These are phyloP conservation scores for Trichoderma gracile DNA, from an alignment of 2,329 filamentous ascomycete species.

Conservation along the genomic window DNA sequence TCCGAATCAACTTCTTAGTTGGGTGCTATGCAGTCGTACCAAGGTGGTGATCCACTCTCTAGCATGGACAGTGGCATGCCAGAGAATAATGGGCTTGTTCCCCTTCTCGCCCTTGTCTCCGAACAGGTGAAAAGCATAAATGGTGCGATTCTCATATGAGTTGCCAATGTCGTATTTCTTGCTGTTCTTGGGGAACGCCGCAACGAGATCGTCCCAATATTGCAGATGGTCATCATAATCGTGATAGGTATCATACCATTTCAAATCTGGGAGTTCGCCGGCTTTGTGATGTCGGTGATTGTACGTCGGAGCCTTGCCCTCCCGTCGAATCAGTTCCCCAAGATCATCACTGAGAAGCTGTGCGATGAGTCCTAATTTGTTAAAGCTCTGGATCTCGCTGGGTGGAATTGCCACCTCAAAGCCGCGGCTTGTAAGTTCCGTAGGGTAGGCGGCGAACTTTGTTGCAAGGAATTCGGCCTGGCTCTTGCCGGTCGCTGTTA, in stretches of 20 bases:
- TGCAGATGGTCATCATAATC: conserved; percentile 51
- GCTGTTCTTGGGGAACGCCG: conserved; percentile 46
- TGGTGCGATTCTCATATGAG: conserved; percentile 51
- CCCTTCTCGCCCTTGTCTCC: conserved; percentile 46
- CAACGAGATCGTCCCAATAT: conserved; percentile 49
- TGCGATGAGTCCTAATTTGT: neutral
- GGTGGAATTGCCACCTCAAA: conserved; percentile 13
- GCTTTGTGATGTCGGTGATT: conserved; percentile 1
- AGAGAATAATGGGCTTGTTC: conserved; percentile 53
- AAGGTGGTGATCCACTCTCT: conserved; percentile 58
- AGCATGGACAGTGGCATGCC: conserved; percentile 60
- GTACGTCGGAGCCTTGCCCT: neutral
- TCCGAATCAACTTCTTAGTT: neutral
- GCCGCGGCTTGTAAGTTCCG: neutral
- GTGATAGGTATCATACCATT: conserved; percentile 58
- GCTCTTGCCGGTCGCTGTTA: neutral
- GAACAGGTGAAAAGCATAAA: conserved; percentile 63
- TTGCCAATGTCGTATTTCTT: conserved; percentile 52
- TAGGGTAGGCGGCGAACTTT: conserved; percentile 2
- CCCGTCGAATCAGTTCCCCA: conserved; percentile 2
- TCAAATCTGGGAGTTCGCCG: conserved; percentile 26
- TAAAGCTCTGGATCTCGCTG: conserved; percentile 7
- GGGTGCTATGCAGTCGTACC: neutral
- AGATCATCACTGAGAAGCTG: conserved; percentile 7
- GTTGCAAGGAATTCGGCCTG: neutral